Percentiles rank a stretch among this genome's conserved stretches.
Conservation (phyloP, 768 basidiomycete species). For the Boletus reticulatus region DNA sequence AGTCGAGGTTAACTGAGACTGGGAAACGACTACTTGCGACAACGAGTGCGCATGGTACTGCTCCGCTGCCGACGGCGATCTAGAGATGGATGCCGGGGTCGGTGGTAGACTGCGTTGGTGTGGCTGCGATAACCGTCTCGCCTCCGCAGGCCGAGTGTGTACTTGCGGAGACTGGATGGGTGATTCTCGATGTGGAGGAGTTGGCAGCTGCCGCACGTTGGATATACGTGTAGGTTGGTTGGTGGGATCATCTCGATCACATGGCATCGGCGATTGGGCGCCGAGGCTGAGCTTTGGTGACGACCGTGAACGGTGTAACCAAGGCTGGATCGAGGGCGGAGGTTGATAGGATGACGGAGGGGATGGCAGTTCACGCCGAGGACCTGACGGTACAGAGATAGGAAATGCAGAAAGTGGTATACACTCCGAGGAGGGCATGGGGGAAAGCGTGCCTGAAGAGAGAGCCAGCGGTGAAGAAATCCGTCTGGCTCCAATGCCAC, state of each 20-base stretch:
- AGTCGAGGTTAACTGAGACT: neutral
- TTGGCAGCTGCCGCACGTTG: constrained; percentile 32
- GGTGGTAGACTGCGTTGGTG: constrained; percentile 41
- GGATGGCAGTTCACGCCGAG: constrained; percentile 28
- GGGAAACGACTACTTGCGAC: constrained; percentile 13
- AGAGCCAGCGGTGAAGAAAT: constrained; percentile 14
- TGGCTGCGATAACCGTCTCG: constrained; percentile 27
- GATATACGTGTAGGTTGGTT: constrained; percentile 20
- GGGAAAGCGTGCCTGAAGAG: constrained; percentile 28
- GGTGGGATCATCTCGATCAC: constrained; percentile 14
- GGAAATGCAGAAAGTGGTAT: constrained; percentile 24
- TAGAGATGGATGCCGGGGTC: constrained; percentile 30
- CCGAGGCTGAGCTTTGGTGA: constrained; percentile 33
- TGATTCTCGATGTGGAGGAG: constrained; percentile 27
- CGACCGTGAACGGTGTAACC: constrained; percentile 35
- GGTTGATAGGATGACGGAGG: constrained; percentile 33
- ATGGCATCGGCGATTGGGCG: constrained; percentile 10
- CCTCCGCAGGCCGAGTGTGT: constrained; percentile 8
- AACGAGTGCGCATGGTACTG: constrained; percentile 22
- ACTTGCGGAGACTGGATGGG: constrained; percentile 14
- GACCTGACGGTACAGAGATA: constrained; percentile 11
- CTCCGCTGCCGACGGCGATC: constrained; percentile 14
- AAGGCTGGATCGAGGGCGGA: constrained; percentile 27
- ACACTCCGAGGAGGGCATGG: constrained; percentile 30
- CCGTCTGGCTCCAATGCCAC: constrained; percentile 3